A percentile compares a stretch with the other conserved stretches of the same genome.
These are phyloP conservation scores for Aspergillus sparsus DNA, from an alignment of 495 filamentous ascomycete genomes.

Conservation along the genomic window DNA sequence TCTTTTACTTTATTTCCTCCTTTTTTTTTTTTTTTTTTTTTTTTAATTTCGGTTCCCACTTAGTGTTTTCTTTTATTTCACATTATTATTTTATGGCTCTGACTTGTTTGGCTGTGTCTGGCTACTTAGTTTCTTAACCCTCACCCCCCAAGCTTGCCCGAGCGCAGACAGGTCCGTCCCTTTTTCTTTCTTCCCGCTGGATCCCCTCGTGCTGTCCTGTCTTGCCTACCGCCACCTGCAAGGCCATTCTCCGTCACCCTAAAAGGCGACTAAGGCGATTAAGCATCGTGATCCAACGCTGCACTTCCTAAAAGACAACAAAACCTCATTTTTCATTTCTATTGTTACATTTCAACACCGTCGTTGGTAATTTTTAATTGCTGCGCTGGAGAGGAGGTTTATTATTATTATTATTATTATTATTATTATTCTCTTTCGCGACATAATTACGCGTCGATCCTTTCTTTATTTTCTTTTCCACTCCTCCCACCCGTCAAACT, in stretches of 20 bases:
- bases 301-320: slow-evolving; percentile 28
- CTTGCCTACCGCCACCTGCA: slow-evolving; percentile 49
- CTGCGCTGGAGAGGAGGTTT: slow-evolving; percentile 17
- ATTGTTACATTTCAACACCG: slow-evolving; percentile 21
- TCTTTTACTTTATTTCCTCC: slow-evolving; percentile 26
- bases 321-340: slow-evolving; percentile 27
- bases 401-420: slow-evolving; percentile 23
- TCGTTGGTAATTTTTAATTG: slow-evolving; percentile 20
- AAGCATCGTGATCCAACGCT: slow-evolving; percentile 50
- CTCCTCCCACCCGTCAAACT: slow-evolving; percentile 19
- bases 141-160: slow-evolving; percentile 24
- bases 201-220: slow-evolving; percentile 39
- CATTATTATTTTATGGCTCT: background rate
- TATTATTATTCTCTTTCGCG: slow-evolving; percentile 22
- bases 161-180: slow-evolving; percentile 30
- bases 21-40: slow-evolving; percentile 18
- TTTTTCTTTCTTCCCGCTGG: slow-evolving; percentile 28
- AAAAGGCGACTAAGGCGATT: slow-evolving; percentile 51
- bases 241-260: slow-evolving; percentile 47
- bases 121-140: slow-evolving; percentile 28
- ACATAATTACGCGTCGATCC: slow-evolving; percentile 26
- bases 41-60: slow-evolving; percentile 15
- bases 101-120: slow-evolving; percentile 26
- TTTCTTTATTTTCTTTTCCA: slow-evolving; percentile 24
- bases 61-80: slow-evolving; percentile 17